Conservation (phyloP, 805 yeast genomes). For the Yamadazyma insecticola region DNA sequence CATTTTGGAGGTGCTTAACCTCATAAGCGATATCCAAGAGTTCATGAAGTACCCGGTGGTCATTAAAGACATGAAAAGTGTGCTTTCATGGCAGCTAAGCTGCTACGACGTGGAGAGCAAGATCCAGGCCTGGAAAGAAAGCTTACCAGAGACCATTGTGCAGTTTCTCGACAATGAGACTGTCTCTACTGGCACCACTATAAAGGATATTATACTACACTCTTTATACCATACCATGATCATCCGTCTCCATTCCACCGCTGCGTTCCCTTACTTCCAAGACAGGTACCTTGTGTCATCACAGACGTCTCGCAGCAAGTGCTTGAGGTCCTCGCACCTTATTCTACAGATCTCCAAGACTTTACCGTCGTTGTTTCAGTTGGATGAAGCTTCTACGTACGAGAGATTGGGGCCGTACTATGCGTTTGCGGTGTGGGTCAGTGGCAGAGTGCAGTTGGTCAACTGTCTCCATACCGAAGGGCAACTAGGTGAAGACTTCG, state of each 20-base stretch:
- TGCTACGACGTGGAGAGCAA: slow-evolving; percentile 13
- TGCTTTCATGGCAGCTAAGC: slow-evolving; percentile 13
- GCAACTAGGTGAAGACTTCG: slow-evolving; percentile 10
- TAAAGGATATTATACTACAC: slow-evolving; percentile 11
- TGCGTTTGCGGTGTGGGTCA: slow-evolving; percentile 15
- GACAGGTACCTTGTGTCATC: slow-evolving; percentile 11
- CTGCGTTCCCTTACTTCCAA: slow-evolving; percentile 13
- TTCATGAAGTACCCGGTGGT: slow-evolving; percentile 12
- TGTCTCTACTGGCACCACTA: slow-evolving; percentile 1
- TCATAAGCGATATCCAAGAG: slow-evolving; percentile 10
- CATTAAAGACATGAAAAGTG: slow-evolving; percentile 11
- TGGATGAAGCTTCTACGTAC: slow-evolving; percentile 6
- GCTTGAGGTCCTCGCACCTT: slow-evolving; percentile 9
- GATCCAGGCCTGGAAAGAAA: slow-evolving; percentile 11
- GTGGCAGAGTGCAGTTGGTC: slow-evolving; percentile 13
- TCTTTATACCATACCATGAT: slow-evolving; percentile 14
- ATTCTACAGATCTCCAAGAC: slow-evolving; percentile 8
- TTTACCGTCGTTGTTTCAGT: slow-evolving; percentile 5
- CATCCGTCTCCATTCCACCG: slow-evolving; percentile 13
- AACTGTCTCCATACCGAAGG: slow-evolving; percentile 7
- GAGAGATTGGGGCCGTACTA: slow-evolving; percentile 14
- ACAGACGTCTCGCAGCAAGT: slow-evolving; percentile 9
- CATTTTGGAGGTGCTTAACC: slow-evolving; percentile 10
- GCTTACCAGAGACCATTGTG: slow-evolving; percentile 6
- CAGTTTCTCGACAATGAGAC: slow-evolving; percentile 8